Conservation (phyloP, 2,329 filamentous ascomycete species). For the Capronia coronata region DNA sequence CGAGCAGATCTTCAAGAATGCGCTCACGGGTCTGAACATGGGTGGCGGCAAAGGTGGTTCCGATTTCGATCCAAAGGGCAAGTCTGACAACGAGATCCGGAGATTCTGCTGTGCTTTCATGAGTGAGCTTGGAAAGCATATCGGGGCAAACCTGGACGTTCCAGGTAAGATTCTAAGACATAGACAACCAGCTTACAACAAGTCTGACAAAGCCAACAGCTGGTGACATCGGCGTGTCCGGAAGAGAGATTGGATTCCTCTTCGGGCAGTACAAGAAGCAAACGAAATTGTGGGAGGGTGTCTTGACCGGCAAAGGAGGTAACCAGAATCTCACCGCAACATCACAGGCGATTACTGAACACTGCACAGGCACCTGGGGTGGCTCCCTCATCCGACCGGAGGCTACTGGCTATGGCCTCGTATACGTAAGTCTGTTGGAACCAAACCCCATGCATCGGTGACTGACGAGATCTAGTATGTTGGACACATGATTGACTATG, state of each 20-base stretch:
- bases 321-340: not conserved
- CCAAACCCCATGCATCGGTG: not conserved
- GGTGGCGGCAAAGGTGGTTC: slow-evolving; percentile 96
- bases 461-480: slow-evolving; percentile 55
- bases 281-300: slow-evolving; percentile 88
- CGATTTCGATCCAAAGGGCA: slow-evolving; percentile 98
- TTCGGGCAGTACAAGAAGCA: slow-evolving; percentile 89
- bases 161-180: slow-evolving; percentile 46
- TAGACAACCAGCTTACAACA: not conserved
- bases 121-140: slow-evolving; percentile 91
- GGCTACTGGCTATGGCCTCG: slow-evolving; percentile 91
- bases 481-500: slow-evolving; percentile 88
- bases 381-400: slow-evolving; percentile 91
- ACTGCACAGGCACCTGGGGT: slow-evolving; percentile 62
- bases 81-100: slow-evolving; percentile 93
- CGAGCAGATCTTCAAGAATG: slow-evolving; percentile 99
- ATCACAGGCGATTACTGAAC: slow-evolving; percentile 4
- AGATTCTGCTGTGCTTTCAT: slow-evolving; percentile 96
- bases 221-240: slow-evolving; percentile 90
- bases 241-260: slow-evolving; percentile 87
- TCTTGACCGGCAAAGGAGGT: slow-evolving; percentile 87
- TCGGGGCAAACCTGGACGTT: slow-evolving; percentile 91
- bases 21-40: slow-evolving; percentile 88
- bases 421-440: slow-evolving; percentile 57
- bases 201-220: slow-evolving; percentile 42